phyloP scores from a whole-genome alignment of 768 basidiomycete species.

The Favolaschia claudopus region DNA sequence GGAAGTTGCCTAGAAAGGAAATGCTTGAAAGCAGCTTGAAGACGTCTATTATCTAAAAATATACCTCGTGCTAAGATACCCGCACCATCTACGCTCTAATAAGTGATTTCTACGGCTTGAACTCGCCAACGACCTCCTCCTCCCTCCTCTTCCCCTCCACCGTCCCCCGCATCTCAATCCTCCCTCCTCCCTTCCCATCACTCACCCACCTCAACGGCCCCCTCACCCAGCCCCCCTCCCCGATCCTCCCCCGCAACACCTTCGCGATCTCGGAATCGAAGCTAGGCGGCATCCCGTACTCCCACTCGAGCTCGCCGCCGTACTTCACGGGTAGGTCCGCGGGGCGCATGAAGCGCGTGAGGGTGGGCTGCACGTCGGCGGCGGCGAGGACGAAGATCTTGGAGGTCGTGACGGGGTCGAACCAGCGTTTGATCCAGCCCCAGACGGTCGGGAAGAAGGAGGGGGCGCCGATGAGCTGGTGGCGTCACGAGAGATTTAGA shows the following conservation, averaged over 20 bases:
- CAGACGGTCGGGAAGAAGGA: conserved; percentile 67
- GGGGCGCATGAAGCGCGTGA: conserved; percentile 49
- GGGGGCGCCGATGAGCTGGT: conserved; percentile 63
- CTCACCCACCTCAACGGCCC: conserved; percentile 30
- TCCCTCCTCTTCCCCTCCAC: conserved; percentile 15
- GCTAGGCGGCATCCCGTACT: conserved; percentile 56
- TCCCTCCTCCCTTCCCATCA: conserved; percentile 1
- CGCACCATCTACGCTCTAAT: background rate
- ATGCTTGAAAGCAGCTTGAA: no score
- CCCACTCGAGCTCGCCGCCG: conserved; percentile 63
- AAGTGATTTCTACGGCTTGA: background rate
- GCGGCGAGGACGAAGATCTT: conserved; percentile 63
- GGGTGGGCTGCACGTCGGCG: conserved; percentile 44
- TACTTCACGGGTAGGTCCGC: conserved; percentile 59
- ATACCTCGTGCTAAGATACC: no score
- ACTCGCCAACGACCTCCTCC: conserved; percentile 15
- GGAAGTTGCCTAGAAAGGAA: no score
- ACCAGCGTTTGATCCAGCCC: conserved; percentile 67
- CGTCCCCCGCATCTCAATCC: conserved; percentile 19
- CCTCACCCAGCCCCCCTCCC: conserved; percentile 41
- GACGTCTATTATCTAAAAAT: no score
- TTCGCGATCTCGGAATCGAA: conserved; percentile 48
- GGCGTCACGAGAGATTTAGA: background rate
- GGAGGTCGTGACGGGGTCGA: conserved; percentile 61
- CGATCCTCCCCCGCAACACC: conserved; percentile 44